A percentile compares a stretch with the other conserved stretches of the same genome.
Evolutionary conservation across 2,329 filamentous ascomycete genomes (phyloP).

Genomic region (Sporothrix pallida): DNA sequence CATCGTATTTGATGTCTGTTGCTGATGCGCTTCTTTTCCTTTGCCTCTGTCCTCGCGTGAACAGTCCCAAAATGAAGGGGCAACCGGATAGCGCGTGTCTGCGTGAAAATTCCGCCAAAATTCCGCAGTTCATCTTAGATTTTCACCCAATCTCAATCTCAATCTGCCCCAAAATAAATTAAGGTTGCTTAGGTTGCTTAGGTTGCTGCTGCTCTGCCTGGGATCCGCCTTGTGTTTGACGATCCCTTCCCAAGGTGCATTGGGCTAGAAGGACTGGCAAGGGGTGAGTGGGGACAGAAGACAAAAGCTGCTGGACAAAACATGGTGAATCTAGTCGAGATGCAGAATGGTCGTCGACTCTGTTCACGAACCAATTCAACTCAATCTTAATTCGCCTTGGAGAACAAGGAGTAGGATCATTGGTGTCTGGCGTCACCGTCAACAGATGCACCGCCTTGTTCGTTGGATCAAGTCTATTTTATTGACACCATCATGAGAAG

Average conservation of each 20-base stretch:
- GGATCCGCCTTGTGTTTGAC: slow-evolving; percentile 2
- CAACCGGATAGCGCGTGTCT: too few species aligned
- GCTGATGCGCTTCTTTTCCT: too few species aligned
- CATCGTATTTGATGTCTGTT: neutral
- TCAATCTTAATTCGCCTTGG: too few species aligned
- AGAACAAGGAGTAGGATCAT: neutral
- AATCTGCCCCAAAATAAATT: neutral
- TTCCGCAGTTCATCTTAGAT: neutral
- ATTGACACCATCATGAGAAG: too few species aligned
- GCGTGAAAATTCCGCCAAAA: neutral
- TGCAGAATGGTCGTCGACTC: neutral
- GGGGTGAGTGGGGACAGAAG: slow-evolving; percentile 8
- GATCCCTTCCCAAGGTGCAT: slow-evolving; percentile 1
- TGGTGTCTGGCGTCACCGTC: neutral
- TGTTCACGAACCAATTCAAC: too few species aligned
- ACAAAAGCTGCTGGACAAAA: neutral
- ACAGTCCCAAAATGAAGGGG: too few species aligned
- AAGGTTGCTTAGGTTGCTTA: neutral
- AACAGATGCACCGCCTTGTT: neutral
- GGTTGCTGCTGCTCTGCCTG: neutral
- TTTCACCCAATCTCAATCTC: too few species aligned
- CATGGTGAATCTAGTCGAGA: neutral
- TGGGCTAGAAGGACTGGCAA: neutral
- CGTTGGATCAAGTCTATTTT: too few species aligned
- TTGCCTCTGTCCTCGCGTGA: too few species aligned